Percentiles rank a stretch among this genome's conserved stretches.
phyloP scores from a whole-genome alignment of 768 basidiomycete species.

The Psilocybe sp. region DNA sequence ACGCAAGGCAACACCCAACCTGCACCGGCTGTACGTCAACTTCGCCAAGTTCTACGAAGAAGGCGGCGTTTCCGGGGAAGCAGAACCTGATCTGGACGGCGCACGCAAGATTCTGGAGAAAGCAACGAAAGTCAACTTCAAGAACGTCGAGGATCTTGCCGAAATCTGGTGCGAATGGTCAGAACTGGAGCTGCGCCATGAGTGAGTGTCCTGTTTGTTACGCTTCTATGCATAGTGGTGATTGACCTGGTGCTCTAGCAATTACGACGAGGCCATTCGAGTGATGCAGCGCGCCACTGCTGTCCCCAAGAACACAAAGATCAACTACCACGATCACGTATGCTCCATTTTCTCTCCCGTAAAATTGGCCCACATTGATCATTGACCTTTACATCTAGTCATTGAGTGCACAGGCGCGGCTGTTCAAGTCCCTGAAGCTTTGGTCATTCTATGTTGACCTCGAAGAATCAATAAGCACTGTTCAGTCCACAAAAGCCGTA shows the following conservation, averaged over 20 bases:
- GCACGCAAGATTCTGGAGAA: conserved; percentile 94
- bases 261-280: conserved; percentile 92
- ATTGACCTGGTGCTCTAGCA: conserved; percentile 47
- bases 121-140: conserved; percentile 88
- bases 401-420: conserved; percentile 79
- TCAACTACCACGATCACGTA: conserved; percentile 96
- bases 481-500: conserved; percentile 86
- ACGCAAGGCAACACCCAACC: conserved; percentile 85
- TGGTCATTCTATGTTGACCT: conserved; percentile 99
- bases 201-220: conserved; percentile 51
- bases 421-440: conserved; percentile 97
- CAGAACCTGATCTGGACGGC: conserved; percentile 78
- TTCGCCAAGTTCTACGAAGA: conserved; percentile 99
- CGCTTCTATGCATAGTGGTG: not conserved
- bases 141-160: conserved; percentile 94
- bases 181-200: conserved; percentile 94
- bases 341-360: conserved; percentile 10
- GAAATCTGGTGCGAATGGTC: conserved; percentile 99
- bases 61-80: conserved; percentile 78
- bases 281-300: conserved; percentile 97
- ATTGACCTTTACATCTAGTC: conserved; percentile 42
- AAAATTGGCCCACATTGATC: not conserved
- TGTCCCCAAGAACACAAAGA: conserved; percentile 83
- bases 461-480: conserved; percentile 94
- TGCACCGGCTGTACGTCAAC: conserved; percentile 88